A percentile compares a stretch with the other conserved stretches of the same genome.
Evolutionary conservation across 192 early-diverging fungal genomes (phyloP).

Genomic region (Coemansia sp.): DNA sequence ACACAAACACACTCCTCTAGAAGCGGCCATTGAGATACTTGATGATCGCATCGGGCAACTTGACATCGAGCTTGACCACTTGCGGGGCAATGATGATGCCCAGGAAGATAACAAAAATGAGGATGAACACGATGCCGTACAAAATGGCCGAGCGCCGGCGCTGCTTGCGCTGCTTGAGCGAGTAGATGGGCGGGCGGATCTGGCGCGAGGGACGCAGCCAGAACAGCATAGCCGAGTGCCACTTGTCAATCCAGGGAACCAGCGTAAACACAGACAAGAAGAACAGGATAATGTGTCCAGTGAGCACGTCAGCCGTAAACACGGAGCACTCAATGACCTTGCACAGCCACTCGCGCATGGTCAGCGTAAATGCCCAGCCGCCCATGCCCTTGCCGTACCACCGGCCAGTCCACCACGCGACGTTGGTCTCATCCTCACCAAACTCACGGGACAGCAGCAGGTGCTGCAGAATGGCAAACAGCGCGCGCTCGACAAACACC

Average conservation of each 20-base stretch:
- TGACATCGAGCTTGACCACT: slow-evolving; percentile 42
- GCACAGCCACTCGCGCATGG: slow-evolving; percentile 76
- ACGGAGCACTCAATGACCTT: slow-evolving; percentile 83
- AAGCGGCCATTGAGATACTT: slow-evolving; percentile 51
- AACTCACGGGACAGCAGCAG: slow-evolving; percentile 77
- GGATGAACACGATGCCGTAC: slow-evolving; percentile 68
- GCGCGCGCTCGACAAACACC: slow-evolving; percentile 65
- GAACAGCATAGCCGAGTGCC: slow-evolving; percentile 79
- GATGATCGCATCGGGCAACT: slow-evolving; percentile 30
- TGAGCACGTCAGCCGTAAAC: slow-evolving; percentile 76
- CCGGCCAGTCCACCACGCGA: slow-evolving; percentile 85
- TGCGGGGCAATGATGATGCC: slow-evolving; percentile 65
- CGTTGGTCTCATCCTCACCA: slow-evolving; percentile 78
- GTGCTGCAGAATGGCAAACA: slow-evolving; percentile 67
- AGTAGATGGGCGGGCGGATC: slow-evolving; percentile 72
- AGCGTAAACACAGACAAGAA: slow-evolving; percentile 69
- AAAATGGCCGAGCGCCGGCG: slow-evolving; percentile 62
- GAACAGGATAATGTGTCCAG: slow-evolving; percentile 76
- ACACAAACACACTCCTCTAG: slow-evolving; percentile 13
- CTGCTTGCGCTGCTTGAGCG: slow-evolving; percentile 61
- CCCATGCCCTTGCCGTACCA: slow-evolving; percentile 78
- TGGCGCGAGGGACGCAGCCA: slow-evolving; percentile 80
- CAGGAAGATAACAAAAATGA: slow-evolving; percentile 62
- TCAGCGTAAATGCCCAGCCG: slow-evolving; percentile 64
- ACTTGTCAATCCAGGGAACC: slow-evolving; percentile 69